These are phyloP conservation scores for Penicillium sp. DNA, from an alignment of 2,329 filamentous ascomycete species.

Conservation along the genomic window DNA sequence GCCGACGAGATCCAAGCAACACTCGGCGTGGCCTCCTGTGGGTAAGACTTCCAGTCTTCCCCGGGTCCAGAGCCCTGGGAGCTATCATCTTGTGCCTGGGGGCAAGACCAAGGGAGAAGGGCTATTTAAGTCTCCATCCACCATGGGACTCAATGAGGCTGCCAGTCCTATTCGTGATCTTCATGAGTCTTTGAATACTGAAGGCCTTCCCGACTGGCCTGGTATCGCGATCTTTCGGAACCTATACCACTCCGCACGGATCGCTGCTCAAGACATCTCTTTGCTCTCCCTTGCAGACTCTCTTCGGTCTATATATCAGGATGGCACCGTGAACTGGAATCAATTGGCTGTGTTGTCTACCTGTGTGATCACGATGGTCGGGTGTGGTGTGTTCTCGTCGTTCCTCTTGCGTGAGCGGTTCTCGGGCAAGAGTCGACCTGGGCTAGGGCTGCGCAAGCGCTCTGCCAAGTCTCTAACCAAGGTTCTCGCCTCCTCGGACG, in stretches of 20 bases:
- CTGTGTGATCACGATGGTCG: constrained; percentile 32
- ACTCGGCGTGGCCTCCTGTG: constrained; percentile 14
- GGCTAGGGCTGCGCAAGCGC: constrained; percentile 12
- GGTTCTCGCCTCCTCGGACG: constrained; percentile 31
- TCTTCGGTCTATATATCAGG: constrained; percentile 16
- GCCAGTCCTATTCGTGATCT: constrained; percentile 7
- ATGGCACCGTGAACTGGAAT: constrained; percentile 28
- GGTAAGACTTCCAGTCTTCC: constrained; percentile 1
- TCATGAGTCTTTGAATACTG: constrained; percentile 10
- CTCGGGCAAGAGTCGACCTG: constrained; percentile 6
- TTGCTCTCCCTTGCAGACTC: constrained; percentile 15
- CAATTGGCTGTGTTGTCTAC: constrained; percentile 28
- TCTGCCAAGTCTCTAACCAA: constrained; percentile 22
- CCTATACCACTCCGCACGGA: constrained; percentile 17
- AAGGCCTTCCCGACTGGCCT: constrained; percentile 2
- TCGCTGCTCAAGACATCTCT: constrained; percentile 15
- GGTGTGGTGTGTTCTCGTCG: constrained; percentile 31
- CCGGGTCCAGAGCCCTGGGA: constrained; percentile 8
- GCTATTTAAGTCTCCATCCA: constrained; percentile 11
- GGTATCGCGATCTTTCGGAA: constrained; percentile 13
- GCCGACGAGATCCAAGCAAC: constrained; percentile 13
- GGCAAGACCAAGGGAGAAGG: constrained; percentile 4
- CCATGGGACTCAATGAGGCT: constrained; percentile 15
- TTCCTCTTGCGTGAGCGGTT: constrained; percentile 22
- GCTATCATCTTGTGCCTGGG: constrained; percentile 2